Evolutionary conservation across 2,329 filamentous ascomycete genomes (phyloP).

Genomic region (Hypoxylon sp.): DNA sequence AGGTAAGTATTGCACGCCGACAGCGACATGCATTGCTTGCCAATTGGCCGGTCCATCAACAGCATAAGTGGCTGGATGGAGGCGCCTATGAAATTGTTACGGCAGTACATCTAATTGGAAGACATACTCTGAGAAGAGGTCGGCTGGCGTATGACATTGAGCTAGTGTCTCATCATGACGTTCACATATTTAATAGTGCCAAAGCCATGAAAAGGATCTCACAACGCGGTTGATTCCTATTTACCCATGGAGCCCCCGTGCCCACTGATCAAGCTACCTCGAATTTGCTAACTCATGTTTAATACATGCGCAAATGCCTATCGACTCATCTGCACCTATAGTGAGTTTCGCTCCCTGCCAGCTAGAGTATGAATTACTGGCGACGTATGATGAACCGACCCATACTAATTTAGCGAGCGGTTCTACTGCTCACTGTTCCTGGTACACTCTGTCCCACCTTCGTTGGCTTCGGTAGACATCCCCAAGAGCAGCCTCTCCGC

Average conservation of each 20-base stretch:
- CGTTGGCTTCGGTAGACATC: slow-evolving; percentile 59
- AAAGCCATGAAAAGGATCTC: background rate
- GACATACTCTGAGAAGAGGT: background rate
- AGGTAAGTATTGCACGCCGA: too few relatives aligned
- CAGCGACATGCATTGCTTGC: too few relatives aligned
- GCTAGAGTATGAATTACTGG: background rate
- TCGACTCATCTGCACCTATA: background rate
- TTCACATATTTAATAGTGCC: background rate
- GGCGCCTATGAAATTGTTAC: background rate
- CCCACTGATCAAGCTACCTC: background rate
- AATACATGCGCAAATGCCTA: background rate
- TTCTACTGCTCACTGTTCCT: slow-evolving; percentile 26
- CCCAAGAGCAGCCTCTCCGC: slow-evolving; percentile 62
- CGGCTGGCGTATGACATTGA: background rate
- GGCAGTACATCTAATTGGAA: background rate
- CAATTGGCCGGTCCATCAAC: background rate
- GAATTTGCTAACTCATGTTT: background rate
- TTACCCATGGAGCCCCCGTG: background rate
- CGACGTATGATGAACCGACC: background rate
- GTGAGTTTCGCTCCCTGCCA: background rate
- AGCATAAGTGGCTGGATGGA: background rate
- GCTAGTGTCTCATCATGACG: background rate
- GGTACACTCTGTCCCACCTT: slow-evolving; percentile 29
- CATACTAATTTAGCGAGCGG: background rate
- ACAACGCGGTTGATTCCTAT: background rate